Conservation (phyloP, 2,329 filamentous ascomycete species). For the Immersiporthe knoxdaviesiana region DNA sequence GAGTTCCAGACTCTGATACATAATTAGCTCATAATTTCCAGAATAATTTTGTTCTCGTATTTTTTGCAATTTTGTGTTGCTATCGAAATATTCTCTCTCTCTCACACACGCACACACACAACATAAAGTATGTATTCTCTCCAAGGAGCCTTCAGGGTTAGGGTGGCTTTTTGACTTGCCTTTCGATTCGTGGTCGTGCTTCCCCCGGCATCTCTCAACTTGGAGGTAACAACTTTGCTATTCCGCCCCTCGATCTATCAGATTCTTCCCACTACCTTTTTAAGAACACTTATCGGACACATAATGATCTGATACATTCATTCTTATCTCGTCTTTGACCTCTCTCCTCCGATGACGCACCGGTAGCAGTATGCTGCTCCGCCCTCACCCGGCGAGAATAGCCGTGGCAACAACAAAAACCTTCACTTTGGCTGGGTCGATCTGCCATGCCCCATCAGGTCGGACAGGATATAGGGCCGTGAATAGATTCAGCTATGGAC, state of each 20-base stretch:
- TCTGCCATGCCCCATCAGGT: constrained; percentile 18
- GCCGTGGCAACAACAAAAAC: neutral
- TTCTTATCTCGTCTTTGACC: neutral
- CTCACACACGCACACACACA: no score
- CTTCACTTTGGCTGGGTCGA: constrained; percentile 27
- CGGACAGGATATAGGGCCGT: neutral
- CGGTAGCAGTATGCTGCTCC: constrained; percentile 25
- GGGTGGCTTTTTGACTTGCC: neutral
- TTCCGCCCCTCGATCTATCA: neutral
- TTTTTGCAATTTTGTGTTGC: neutral
- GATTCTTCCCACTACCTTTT: neutral
- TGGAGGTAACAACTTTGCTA: neutral
- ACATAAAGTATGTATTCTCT: neutral
- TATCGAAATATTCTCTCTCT: neutral
- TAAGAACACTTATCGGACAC: neutral
- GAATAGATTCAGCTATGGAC: constrained; percentile 14
- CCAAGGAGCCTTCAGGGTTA: neutral
- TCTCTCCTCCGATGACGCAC: constrained; percentile 1
- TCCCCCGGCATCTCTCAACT: neutral
- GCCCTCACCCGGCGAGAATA: constrained; percentile 14
- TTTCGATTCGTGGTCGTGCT: neutral
- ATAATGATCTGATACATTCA: neutral
- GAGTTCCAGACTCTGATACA: neutral
- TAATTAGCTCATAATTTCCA: neutral
- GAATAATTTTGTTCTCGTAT: neutral